A percentile compares a stretch with the other conserved stretches of the same genome.
Conservation (phyloP, 371 early-diverging fungal genomes). For the Nematocida sp. region DNA sequence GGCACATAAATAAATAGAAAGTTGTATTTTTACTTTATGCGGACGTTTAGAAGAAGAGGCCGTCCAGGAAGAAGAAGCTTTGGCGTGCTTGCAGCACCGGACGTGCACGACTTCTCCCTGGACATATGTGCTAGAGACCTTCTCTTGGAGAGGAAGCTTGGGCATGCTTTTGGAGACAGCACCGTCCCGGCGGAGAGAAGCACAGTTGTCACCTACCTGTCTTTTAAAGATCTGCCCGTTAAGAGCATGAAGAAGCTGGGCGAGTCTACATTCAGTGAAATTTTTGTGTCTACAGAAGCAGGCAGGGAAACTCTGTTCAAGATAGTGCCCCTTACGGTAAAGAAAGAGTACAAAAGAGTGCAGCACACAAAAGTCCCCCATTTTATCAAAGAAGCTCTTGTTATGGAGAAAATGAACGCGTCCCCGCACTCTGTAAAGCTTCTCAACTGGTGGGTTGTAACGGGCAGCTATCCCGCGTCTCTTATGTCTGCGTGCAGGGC, state of each 20-base stretch:
- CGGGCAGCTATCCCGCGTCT: neutral
- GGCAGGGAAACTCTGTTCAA: conserved; percentile 11
- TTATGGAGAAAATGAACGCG: conserved; percentile 44
- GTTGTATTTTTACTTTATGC: conserved; percentile 2
- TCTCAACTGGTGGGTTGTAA: conserved; percentile 5
- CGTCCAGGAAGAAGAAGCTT: conserved; percentile 2
- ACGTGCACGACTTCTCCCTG: neutral
- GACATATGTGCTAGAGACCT: too few relatives aligned
- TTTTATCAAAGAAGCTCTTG: conserved; percentile 43
- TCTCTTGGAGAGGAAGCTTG: too few relatives aligned
- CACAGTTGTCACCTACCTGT: too few relatives aligned
- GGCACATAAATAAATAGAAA: neutral
- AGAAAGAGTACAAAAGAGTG: conserved; percentile 24
- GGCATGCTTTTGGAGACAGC: too few relatives aligned
- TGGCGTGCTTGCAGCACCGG: neutral
- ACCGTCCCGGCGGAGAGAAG: too few relatives aligned
- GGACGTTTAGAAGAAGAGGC: neutral
- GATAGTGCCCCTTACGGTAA: conserved; percentile 23
- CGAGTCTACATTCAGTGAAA: conserved; percentile 47
- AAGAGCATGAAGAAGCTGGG: conserved; percentile 17
- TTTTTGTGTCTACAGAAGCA: conserved; percentile 12
- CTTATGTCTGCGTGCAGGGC: neutral
- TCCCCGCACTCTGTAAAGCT: conserved; percentile 8
- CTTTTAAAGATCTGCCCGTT: conserved; percentile 8
- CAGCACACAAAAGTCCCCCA: conserved; percentile 24